Base-by-base conservation (phyloP, 2,329 filamentous ascomycete genomes). In the Aureobasidium melanogenum region DNA sequence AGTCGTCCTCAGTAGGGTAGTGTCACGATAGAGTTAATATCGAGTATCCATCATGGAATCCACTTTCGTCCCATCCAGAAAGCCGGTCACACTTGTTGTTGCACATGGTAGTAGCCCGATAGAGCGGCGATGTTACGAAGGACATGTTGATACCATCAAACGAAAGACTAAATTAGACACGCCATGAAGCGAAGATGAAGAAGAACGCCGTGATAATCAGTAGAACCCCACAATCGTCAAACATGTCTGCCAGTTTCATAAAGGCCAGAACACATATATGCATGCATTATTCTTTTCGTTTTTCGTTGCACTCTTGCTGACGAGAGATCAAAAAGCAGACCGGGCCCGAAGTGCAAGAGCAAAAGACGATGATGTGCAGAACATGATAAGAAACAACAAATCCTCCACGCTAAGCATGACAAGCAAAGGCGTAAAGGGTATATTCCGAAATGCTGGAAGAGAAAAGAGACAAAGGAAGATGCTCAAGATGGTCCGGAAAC, bases 391-490 rank as follows among this genome's bases (percentile, higher is more conserved):
- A 26, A 51, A 10, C 32, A 34, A 41, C 52, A 19, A 17, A 7
- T 32, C 39, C 26, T 56, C 38, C 38, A 43, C 52, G 52, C 38
- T 44, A 17, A 32, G 15, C 8, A 30, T n/a, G 4, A n/a, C 6
- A 54, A 41, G 36, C 51, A 56, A 34, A 44, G 36, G 30, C 50
- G 36, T 54, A 54, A 41, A 15, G 34, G 50, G 36, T 54, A 54
- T 54, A 30, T 30, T 22, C 50, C 34, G 34, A 41, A 36, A 51
- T 51, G 48, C 48, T 51, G 12, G 6, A 36, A 36, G n/a, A 36
- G 17, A 14, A 15, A 97, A 79, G 14, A 63, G 97, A 44, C 39
- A 24, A 43, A 36, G 30, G 32, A 36, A 36, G 32, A 36, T 5
- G 9, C 14, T 2, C 39, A 43, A 14, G 9, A 24, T 22, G 14